Evolutionary conservation across 192 early-diverging fungal genomes (phyloP).

Genomic region (Irineochytrium annulatum): DNA sequence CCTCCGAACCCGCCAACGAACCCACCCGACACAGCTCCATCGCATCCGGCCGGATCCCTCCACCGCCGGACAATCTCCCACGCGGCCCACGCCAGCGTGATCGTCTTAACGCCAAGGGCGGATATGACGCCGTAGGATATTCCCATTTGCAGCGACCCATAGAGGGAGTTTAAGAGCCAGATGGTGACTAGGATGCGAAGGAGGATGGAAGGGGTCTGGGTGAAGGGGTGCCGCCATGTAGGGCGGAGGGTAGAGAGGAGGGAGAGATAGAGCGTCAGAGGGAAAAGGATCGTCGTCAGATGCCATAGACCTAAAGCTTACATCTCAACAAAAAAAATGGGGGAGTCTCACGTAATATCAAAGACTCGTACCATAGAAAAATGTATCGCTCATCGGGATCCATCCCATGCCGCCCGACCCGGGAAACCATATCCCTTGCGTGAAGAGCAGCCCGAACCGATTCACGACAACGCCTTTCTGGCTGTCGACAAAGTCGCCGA

Average conservation of each 20-base stretch:
- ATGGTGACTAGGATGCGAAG: not conserved
- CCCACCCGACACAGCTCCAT: too few species aligned
- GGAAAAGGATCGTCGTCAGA: conserved; percentile 22
- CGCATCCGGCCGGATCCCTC: too few species aligned
- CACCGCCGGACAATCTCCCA: too few species aligned
- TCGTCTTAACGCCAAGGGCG: too few species aligned
- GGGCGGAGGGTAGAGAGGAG: not conserved
- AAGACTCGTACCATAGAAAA: conserved; percentile 14
- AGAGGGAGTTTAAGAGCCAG: not conserved
- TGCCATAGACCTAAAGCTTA: conserved; percentile 24
- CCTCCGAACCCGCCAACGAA: too few species aligned
- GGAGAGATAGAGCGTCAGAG: conserved; percentile 8
- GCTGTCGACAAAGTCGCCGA: conserved; percentile 63
- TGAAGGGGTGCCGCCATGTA: not conserved
- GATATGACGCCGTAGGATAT: too few species aligned
- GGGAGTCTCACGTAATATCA: not conserved
- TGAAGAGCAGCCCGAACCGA: conserved; percentile 24
- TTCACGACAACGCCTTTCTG: not conserved
- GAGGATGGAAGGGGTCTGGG: not conserved
- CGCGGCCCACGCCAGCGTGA: too few species aligned
- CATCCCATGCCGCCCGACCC: conserved; percentile 10
- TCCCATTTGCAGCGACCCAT: too few species aligned
- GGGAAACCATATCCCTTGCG: conserved; percentile 31
- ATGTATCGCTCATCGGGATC: conserved; percentile 26
- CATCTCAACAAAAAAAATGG: not conserved